phyloP scores from a whole-genome alignment of 1,284 basidiomycete genomes.

The Sphaerobolus stellatus region DNA sequence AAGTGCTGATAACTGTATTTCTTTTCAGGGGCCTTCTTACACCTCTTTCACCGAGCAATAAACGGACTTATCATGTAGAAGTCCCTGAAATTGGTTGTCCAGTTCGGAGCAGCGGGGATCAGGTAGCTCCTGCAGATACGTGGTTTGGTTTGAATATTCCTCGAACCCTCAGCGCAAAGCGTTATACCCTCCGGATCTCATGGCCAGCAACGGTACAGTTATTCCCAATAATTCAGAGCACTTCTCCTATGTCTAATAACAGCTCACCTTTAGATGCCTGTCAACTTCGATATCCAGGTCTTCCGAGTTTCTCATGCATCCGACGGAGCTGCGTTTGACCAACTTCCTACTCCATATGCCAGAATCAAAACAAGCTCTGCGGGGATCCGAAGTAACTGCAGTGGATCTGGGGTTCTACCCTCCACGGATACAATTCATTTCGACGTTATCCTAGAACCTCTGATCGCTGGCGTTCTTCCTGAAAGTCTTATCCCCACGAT shows the following conservation, averaged over 20 bases:
- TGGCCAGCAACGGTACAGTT: conserved; percentile 8
- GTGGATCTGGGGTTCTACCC: not conserved
- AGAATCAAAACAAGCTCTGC: conserved; percentile 27
- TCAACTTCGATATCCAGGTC: conserved; percentile 1
- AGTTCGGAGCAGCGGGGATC: not conserved
- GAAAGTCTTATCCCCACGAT: conserved; percentile 50
- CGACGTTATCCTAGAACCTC: conserved; percentile 55
- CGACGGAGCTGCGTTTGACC: not conserved
- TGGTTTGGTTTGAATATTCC: conserved; percentile 4
- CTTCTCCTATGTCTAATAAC: not conserved
- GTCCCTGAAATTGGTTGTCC: not conserved
- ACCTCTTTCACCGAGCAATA: not conserved
- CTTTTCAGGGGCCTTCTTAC: conserved; percentile 1
- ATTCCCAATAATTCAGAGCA: not conserved
- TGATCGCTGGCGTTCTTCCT: conserved; percentile 58
- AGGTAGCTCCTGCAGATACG: not conserved
- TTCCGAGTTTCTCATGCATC: not conserved
- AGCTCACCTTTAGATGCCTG: not conserved
- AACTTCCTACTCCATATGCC: not conserved
- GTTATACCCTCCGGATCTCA: conserved; percentile 1
- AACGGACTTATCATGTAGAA: not conserved
- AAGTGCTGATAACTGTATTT: not conserved
- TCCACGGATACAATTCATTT: conserved; percentile 41
- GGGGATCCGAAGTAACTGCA: conserved; percentile 46
- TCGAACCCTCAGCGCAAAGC: not conserved